These are phyloP conservation scores for Erigeron canadensis DNA, from an alignment of 129 eudicot species.

Conservation along the genomic window DNA sequence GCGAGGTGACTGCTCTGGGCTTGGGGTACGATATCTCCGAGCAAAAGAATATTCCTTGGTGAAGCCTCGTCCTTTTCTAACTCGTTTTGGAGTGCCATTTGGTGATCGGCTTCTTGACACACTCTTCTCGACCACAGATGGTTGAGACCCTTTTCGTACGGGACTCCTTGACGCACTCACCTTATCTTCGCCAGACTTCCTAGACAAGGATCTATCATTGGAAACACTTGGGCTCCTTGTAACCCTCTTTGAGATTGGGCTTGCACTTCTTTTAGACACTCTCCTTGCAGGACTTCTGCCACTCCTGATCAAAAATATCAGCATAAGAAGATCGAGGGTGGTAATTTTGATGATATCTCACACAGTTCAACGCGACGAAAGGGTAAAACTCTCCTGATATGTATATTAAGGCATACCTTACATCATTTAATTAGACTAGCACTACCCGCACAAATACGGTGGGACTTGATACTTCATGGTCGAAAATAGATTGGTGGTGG, in stretches of 20 bases:
- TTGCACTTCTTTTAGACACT: slow-evolving; percentile 33
- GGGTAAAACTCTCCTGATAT: neutral
- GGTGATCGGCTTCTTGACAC: slow-evolving; percentile 64
- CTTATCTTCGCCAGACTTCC: slow-evolving; percentile 26
- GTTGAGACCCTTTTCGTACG: slow-evolving; percentile 30
- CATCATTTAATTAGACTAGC: no score
- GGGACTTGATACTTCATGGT: no score
- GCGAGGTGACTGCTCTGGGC: slow-evolving; percentile 68
- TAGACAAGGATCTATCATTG: slow-evolving; percentile 23
- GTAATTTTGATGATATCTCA: neutral
- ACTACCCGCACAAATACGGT: no score
- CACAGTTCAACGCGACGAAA: neutral
- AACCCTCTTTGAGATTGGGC: slow-evolving; percentile 34
- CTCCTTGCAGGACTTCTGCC: slow-evolving; percentile 45
- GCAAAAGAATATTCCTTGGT: slow-evolving; percentile 82
- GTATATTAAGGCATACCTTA: no score
- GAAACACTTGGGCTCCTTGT: slow-evolving; percentile 31
- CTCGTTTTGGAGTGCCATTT: slow-evolving; percentile 72
- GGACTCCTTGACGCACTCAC: slow-evolving; percentile 36
- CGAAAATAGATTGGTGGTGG: no score
- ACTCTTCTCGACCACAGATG: slow-evolving; percentile 31
- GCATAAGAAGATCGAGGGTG: neutral
- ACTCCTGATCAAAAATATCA: slow-evolving; percentile 34
- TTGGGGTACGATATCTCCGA: slow-evolving; percentile 78
- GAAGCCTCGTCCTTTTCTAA: slow-evolving; percentile 95